phyloP scores from a whole-genome alignment of 2,329 filamentous ascomycete genomes.

The Paracamarosporium sp. region DNA sequence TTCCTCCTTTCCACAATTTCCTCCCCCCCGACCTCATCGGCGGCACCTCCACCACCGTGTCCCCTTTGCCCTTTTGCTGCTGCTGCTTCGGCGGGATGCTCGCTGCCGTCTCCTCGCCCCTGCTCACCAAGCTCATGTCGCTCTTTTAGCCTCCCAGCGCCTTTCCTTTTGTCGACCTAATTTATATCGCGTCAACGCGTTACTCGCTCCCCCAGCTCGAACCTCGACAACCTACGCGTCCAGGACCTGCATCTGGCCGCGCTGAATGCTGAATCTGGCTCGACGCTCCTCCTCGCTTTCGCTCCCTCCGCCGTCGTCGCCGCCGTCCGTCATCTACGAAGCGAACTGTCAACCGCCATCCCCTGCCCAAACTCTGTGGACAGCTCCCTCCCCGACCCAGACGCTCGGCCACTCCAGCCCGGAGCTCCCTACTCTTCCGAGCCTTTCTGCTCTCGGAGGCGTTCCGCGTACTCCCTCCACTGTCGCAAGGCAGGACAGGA shows the following conservation, averaged over 20 bases:
- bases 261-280: slow-evolving; percentile 48
- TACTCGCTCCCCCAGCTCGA: slow-evolving; percentile 15
- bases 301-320: slow-evolving; percentile 43
- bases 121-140: slow-evolving; percentile 43
- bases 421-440: slow-evolving; percentile 47
- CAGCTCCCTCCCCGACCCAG: slow-evolving; percentile 47
- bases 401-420: slow-evolving; percentile 51
- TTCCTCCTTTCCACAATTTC: slow-evolving; percentile 17
- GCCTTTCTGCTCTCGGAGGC: slow-evolving; percentile 39
- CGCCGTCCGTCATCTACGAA: slow-evolving; percentile 38
- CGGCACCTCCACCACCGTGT: slow-evolving; percentile 12
- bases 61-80: slow-evolving; percentile 26
- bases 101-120: slow-evolving; percentile 34
- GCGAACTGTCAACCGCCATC: slow-evolving; percentile 32
- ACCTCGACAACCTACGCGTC: too few species aligned
- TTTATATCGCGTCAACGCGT: slow-evolving; percentile 35
- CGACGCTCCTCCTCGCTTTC: slow-evolving; percentile 42
- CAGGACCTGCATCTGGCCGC: slow-evolving; percentile 15
- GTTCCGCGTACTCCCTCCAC: slow-evolving; percentile 44
- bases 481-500: slow-evolving; percentile 40
- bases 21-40: slow-evolving; percentile 19
- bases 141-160: slow-evolving; percentile 43
- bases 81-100: slow-evolving; percentile 27
- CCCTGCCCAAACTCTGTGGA: slow-evolving; percentile 47
- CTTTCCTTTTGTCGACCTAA: slow-evolving; percentile 47